Conservation (phyloP, 225 moss, liverwort and hornwort species). For the Sphagnum contortum region DNA sequence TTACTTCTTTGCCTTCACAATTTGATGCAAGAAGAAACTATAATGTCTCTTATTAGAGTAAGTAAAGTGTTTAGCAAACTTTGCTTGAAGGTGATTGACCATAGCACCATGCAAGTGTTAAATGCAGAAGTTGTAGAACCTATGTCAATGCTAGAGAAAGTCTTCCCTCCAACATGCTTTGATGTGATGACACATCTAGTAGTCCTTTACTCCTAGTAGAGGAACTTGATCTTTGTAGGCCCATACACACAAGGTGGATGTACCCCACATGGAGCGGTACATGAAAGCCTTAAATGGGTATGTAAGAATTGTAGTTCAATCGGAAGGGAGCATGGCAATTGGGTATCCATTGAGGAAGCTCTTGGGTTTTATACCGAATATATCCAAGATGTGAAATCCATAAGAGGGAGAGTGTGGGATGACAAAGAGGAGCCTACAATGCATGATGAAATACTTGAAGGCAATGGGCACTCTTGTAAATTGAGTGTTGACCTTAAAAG, state of each 20-base stretch:
- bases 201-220: slow-evolving; percentile 1
- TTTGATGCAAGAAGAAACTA: neutral
- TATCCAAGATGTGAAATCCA: neutral
- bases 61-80: neutral
- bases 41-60: neutral
- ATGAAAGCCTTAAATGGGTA: neutral
- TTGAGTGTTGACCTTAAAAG: neutral
- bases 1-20: neutral
- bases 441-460: neutral
- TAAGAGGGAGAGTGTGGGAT: neutral
- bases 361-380: slow-evolving; percentile 6
- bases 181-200: slow-evolving; percentile 4
- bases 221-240: neutral
- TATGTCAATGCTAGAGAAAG: too few species aligned
- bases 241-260: neutral
- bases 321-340: neutral
- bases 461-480: neutral
- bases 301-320: neutral
- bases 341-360: slow-evolving; percentile 3
- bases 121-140: too few species aligned
- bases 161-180: slow-evolving; percentile 3
- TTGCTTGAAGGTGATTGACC: neutral
- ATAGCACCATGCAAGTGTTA: neutral
- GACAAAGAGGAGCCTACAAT: neutral
- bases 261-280: too few species aligned